phyloP scores from a whole-genome alignment of 108 stramenopile genomes.

The Chaetoceros tenuissimus region DNA sequence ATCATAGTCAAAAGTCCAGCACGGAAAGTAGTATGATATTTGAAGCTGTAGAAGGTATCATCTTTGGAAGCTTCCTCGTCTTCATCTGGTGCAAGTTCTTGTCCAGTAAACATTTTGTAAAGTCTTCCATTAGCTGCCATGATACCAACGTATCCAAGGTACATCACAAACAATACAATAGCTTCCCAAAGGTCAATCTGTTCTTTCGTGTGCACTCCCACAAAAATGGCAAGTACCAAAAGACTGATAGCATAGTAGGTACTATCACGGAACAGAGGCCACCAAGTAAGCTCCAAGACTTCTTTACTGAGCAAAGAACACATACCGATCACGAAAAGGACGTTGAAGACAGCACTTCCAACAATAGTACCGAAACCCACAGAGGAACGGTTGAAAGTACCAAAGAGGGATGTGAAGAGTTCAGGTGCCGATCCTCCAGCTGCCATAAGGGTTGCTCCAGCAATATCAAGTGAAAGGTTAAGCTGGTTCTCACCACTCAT shows the following conservation, averaged over 20 bases:
- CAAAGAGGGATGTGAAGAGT: constrained; percentile 67
- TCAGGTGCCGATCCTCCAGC: constrained; percentile 77
- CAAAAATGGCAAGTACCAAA: constrained; percentile 43
- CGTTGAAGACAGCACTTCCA: constrained; percentile 79
- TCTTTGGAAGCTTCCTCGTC: not conserved
- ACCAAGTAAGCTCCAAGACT: constrained; percentile 67
- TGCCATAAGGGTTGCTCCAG: constrained; percentile 81
- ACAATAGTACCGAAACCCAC: constrained; percentile 89
- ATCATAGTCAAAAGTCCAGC: constrained; percentile 66
- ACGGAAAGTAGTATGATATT: constrained; percentile 39
- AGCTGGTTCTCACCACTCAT: constrained; percentile 40
- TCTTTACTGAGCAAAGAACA: constrained; percentile 61
- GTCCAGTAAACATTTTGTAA: constrained; percentile 51
- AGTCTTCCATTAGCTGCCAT: constrained; percentile 61
- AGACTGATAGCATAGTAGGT: constrained; percentile 56
- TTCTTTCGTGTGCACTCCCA: constrained; percentile 28
- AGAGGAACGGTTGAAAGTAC: constrained; percentile 53
- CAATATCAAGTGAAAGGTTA: constrained; percentile 70
- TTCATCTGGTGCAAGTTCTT: constrained; percentile 1
- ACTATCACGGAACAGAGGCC: constrained; percentile 74
- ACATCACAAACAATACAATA: constrained; percentile 58
- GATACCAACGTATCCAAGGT: constrained; percentile 65
- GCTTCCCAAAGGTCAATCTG: constrained; percentile 69
- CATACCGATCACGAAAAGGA: constrained; percentile 75
- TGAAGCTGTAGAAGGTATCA: not conserved